Base-by-base conservation (phyloP, 2,329 filamentous ascomycete genomes). In the Stagonosporopsis rhizophila region DNA sequence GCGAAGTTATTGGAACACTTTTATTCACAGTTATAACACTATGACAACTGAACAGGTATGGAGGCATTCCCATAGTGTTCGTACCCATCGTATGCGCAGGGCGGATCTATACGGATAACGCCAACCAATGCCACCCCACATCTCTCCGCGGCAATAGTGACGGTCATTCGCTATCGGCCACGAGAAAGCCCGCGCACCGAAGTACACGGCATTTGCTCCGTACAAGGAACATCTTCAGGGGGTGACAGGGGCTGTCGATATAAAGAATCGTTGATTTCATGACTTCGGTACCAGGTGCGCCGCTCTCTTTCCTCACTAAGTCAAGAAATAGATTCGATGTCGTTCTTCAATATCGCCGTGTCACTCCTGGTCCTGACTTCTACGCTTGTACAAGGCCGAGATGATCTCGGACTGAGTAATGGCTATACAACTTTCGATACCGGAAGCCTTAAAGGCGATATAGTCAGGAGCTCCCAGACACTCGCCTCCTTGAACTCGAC, bases 401-500 rank as follows among this genome's bases (percentile, higher is more conserved):
- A 69, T 28, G 53, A 60, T 41, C 60, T 69, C 6, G 66, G 64
- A n/a, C 45, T 69, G 3, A 48, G 49, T 15, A 58, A 55, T 32
- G 66, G 66, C 9, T 64, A 55, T 20, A 65, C 57, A 4, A 53
- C 45, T 1, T 62, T 68, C 38, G 42, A 61, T 28, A 51, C 53
- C 6, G 54, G 44, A 2, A 56, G 52, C 14, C 44, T 69, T 28
- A 53, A 56, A 17, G 65, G 59, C 32, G 35, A 56, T 11, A 56
- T 69, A 3, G 64, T 68, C 32, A 64, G 60, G 19, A 52, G 52
- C 5, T 69, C 66, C 3, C 61, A 64, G 34, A 68, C 65, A 1
- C 60, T 69, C 4, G 65, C 65, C 6, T 68, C 65, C 1, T 49
- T 69, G 7, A 67, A 61, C 11, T 62, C 64, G 6, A 66, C 60